phyloP scores from a whole-genome alignment of 106 monocot genomes.

The Dactylorhiza incarnata region DNA sequence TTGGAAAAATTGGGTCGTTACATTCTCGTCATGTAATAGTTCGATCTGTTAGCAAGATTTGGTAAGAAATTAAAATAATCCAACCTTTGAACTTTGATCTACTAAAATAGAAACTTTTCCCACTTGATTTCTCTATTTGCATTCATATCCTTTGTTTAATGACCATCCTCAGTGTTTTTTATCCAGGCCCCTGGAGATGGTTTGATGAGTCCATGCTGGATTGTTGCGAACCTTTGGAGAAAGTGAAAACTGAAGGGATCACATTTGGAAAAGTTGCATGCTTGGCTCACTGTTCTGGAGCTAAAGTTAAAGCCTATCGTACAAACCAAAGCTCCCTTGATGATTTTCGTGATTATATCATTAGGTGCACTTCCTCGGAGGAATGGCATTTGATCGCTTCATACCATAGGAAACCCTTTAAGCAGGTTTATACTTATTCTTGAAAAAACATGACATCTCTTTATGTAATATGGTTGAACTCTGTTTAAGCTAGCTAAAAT shows the following conservation, averaged over 20 bases:
- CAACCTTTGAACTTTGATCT: not conserved
- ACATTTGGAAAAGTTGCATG: slow-evolving; percentile 91
- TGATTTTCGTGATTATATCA: slow-evolving; percentile 71
- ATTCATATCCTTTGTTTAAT: not conserved
- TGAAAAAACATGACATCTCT: not conserved
- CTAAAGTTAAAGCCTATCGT: slow-evolving; percentile 69
- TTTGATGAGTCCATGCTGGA: slow-evolving; percentile 98
- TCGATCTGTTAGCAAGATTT: too few relatives aligned
- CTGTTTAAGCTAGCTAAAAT: not conserved
- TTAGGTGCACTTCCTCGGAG: slow-evolving; percentile 63
- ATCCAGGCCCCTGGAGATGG: slow-evolving; percentile 80
- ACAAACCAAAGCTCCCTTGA: slow-evolving; percentile 56
- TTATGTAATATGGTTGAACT: not conserved
- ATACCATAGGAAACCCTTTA: slow-evolving; percentile 64
- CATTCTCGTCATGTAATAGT: too few relatives aligned
- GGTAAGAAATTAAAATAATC: not conserved
- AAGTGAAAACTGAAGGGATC: slow-evolving; percentile 78
- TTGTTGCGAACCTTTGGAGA: slow-evolving; percentile 92
- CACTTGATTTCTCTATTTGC: not conserved
- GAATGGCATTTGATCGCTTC: slow-evolving; percentile 81
- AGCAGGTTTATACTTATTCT: slow-evolving; percentile 51
- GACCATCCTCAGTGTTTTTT: not conserved
- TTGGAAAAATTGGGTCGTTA: too few relatives aligned
- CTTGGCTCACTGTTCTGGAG: slow-evolving; percentile 88
- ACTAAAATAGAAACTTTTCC: not conserved